These are phyloP conservation scores for Austroboletus rostrupii DNA, from an alignment of 1,284 basidiomycete genomes.

Conservation along the genomic window DNA sequence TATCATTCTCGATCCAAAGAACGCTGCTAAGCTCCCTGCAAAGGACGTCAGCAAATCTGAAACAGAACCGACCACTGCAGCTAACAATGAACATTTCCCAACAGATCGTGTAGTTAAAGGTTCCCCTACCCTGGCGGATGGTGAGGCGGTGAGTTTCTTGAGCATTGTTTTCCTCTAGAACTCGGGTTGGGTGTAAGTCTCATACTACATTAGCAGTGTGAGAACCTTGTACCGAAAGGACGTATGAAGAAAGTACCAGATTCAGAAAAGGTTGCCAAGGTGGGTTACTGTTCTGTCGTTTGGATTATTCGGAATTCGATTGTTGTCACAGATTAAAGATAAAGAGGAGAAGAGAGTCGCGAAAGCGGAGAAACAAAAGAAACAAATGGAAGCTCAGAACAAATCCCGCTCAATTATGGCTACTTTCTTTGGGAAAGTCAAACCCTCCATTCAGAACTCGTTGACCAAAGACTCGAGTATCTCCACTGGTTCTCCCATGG, in stretches of 20 bases:
- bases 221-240: conserved; percentile 21
- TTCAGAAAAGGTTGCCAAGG: conserved; percentile 60
- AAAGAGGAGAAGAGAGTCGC: conserved; percentile 61
- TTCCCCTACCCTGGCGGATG: conserved; percentile 30
- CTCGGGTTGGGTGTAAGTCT: background rate
- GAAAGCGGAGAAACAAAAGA: conserved; percentile 55
- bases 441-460: conserved; percentile 30
- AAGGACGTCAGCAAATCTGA: conserved; percentile 37
- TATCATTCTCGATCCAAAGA: conserved; percentile 51
- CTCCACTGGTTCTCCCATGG: conserved; percentile 39
- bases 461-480: conserved; percentile 32
- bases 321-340: conserved; percentile 54
- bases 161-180: background rate
- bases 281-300: conserved; percentile 24
- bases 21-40: conserved; percentile 35
- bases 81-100: background rate
- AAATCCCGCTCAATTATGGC: conserved; percentile 73
- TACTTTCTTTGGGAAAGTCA: conserved; percentile 68
- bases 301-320: conserved; percentile 4
- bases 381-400: conserved; percentile 60
- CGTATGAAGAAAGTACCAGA: conserved; percentile 52
- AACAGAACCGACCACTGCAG: conserved; percentile 9
- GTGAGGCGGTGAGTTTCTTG: conserved; percentile 31
- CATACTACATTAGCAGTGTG: conserved; percentile 15
- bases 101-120: conserved; percentile 20